Evolutionary conservation across 2,329 filamentous ascomycete species (phyloP).

Genomic region (Myriosclerotinia curreyana): DNA sequence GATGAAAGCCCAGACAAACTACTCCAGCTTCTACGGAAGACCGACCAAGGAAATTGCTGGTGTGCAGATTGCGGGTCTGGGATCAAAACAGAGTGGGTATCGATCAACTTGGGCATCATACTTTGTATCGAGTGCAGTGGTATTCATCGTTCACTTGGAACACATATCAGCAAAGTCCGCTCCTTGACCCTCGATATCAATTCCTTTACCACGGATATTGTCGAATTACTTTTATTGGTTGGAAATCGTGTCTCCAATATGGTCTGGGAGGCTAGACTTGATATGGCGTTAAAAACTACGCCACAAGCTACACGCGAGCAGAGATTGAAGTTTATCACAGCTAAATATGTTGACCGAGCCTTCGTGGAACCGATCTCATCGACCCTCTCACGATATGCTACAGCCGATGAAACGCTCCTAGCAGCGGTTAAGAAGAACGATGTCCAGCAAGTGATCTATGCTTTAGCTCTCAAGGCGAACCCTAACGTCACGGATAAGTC

Average conservation of each 20-base stretch:
- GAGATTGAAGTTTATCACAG: constrained; percentile 88
- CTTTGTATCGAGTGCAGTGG: constrained; percentile 98
- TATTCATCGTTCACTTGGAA: constrained; percentile 92
- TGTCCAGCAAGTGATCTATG: constrained; percentile 88
- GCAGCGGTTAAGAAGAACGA: constrained; percentile 96
- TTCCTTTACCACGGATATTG: constrained; percentile 94
- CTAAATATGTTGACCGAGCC: constrained; percentile 84
- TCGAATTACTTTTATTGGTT: constrained; percentile 85
- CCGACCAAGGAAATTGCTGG: constrained; percentile 87
- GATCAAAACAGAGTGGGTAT: constrained; percentile 96
- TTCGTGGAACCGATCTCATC: constrained; percentile 77
- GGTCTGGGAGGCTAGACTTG: constrained; percentile 88
- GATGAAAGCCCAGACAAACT: constrained; percentile 84
- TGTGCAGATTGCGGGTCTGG: constrained; percentile 93
- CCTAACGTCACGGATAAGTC: constrained; percentile 85
- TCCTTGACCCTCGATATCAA: constrained; percentile 93
- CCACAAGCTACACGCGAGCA: constrained; percentile 83
- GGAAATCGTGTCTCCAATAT: constrained; percentile 95
- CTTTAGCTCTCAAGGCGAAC: constrained; percentile 79
- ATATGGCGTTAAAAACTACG: constrained; percentile 66
- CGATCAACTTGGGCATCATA: constrained; percentile 94
- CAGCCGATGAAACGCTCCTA: constrained; percentile 81
- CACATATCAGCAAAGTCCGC: constrained; percentile 95
- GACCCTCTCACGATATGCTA: constrained; percentile 71
- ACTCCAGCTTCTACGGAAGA: constrained; percentile 80